phyloP scores from a whole-genome alignment of 2,329 filamentous ascomycete species.

The Sodiomyces alkalinus region DNA sequence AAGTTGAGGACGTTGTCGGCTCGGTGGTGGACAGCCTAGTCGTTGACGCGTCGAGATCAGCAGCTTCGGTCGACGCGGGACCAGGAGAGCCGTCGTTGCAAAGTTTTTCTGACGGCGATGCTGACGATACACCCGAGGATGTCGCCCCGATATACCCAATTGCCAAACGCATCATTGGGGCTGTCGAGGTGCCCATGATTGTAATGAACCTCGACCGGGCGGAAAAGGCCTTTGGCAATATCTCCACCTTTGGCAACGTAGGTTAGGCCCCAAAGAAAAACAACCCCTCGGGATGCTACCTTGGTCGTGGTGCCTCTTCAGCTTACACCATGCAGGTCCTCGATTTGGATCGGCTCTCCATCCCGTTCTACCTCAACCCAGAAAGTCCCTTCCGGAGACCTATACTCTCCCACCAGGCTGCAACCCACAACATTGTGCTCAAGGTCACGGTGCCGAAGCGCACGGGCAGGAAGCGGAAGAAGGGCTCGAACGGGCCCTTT shows the following conservation, averaged over 20 bases:
- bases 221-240: conserved; percentile 24
- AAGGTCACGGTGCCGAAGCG: conserved; percentile 76
- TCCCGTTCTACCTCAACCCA: conserved; percentile 63
- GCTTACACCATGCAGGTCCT: conserved; percentile 21
- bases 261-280: conserved; percentile 9
- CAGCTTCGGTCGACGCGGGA: too few relatives aligned
- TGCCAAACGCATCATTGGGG: conserved; percentile 18
- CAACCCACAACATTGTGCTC: conserved; percentile 71
- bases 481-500: conserved; percentile 56
- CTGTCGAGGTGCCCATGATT: conserved; percentile 27
- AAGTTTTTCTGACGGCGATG: too few relatives aligned
- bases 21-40: too few relatives aligned
- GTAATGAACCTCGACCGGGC: conserved; percentile 27
- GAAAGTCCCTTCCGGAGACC: conserved; percentile 68
- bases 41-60: too few relatives aligned
- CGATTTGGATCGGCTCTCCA: conserved; percentile 31
- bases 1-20: too few relatives aligned
- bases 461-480: conserved; percentile 74
- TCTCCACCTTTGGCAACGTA: conserved; percentile 22
- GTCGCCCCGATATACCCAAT: conserved; percentile 15
- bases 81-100: too few relatives aligned
- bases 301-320: too few relatives aligned
- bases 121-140: neutral
- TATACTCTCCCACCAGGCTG: conserved; percentile 58
- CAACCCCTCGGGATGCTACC: too few relatives aligned